A percentile compares a stretch with the other conserved stretches of the same genome.
Evolutionary conservation across 768 basidiomycete species (phyloP).

Genomic region (Hemileccinum rubropunctum): DNA sequence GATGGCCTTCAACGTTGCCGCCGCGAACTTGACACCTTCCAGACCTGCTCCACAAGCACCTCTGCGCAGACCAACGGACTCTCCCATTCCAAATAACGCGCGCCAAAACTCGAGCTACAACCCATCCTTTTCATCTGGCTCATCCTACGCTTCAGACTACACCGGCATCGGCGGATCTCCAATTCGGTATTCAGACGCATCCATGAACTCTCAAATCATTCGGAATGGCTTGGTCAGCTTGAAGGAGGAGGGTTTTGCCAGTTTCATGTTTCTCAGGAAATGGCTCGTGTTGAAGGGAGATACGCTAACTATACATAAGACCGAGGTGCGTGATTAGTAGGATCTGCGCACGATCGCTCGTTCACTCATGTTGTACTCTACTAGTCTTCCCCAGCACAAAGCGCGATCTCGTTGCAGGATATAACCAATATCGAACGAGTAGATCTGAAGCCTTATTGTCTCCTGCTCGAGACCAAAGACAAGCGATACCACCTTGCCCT

Average conservation of each 20-base stretch:
- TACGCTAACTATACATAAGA: slow-evolving; percentile 81
- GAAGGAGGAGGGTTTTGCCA: slow-evolving; percentile 93
- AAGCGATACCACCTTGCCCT: slow-evolving; percentile 78
- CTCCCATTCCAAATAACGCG: slow-evolving; percentile 36
- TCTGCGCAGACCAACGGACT: slow-evolving; percentile 43
- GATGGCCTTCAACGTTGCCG: slow-evolving; percentile 50
- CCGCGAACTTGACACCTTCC: slow-evolving; percentile 68
- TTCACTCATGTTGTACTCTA: neutral
- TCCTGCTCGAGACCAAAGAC: slow-evolving; percentile 82
- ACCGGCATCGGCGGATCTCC: slow-evolving; percentile 83
- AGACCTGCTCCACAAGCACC: slow-evolving; percentile 78
- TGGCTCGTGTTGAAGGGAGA: slow-evolving; percentile 86
- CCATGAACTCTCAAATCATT: slow-evolving; percentile 46
- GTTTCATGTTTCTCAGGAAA: slow-evolving; percentile 89
- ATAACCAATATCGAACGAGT: slow-evolving; percentile 88
- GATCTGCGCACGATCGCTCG: neutral
- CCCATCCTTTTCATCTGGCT: slow-evolving; percentile 54
- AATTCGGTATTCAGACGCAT: slow-evolving; percentile 43
- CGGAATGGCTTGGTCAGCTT: slow-evolving; percentile 75
- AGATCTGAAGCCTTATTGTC: slow-evolving; percentile 92
- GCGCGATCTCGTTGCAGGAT: slow-evolving; percentile 64
- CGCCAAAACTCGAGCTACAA: slow-evolving; percentile 58
- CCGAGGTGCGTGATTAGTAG: slow-evolving; percentile 67
- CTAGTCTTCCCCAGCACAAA: slow-evolving; percentile 57
- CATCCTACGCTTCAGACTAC: slow-evolving; percentile 66